Evolutionary conservation across 2,329 filamentous ascomycete genomes (phyloP), one percentile per base, ranked within the genome.

Genomic region (Aphanoascus verrucosus): DNA sequence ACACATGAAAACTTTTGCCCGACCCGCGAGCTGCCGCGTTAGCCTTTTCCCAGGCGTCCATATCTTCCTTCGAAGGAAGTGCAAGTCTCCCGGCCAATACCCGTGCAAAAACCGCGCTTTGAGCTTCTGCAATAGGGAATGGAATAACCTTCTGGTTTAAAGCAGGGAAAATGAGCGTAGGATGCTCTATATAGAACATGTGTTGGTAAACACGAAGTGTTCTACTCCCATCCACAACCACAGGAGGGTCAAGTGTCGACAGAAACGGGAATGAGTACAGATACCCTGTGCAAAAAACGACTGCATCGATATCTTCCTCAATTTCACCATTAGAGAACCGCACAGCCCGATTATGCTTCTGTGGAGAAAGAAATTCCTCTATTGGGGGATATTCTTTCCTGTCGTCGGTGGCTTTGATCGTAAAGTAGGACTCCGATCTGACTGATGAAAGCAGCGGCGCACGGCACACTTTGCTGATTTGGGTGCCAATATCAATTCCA

Each of bases 261-360:
- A 83, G 65, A 63, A 95, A 96, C 0, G 89, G 88, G 55, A 85
- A 86, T 4, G 84, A 83, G 69, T 87, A 95, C 54, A 94, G 79
- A 63, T 94, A 97, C 0, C 91, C 91, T 0, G 91, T 96, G 66
- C 87, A 90, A 68, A 91, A 96, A 28, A 97, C 66, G 5, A 96
- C 72, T 1, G 81, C 78, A 62, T 96, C 90, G 53, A 97, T 69
- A 34, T 82, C 72, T 2, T 71, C 70, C 63, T 88, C 85, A 8
- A 84, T 64, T 0, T 74, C 74, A 1, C 84, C 85, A 61, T 88
- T 77, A 40, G 76, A 74, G 58, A 94, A 87, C 32, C 77, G 73
- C 1, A 93, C 76, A 2, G 78, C 82, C 57, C 81, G 76, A 49
- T 77, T 70, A 2, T 76, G 68, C 0, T 73, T 64, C 8, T 55